phyloP scores from a whole-genome alignment of 768 basidiomycete genomes.

The Tylopilus plumbeoviolaceoides region DNA sequence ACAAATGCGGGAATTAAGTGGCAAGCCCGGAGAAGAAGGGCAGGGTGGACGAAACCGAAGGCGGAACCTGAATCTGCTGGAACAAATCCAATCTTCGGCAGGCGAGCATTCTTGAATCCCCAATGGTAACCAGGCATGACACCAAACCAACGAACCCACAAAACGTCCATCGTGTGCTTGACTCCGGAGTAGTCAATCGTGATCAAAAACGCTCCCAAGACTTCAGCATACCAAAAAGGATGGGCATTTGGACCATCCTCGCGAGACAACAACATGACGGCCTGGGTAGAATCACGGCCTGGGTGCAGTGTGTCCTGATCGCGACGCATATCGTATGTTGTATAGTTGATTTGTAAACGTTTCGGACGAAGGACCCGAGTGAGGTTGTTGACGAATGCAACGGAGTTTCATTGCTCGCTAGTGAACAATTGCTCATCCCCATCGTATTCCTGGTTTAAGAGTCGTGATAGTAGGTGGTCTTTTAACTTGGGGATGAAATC shows the following conservation, averaged over 20 bases:
- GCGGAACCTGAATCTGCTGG: conserved; percentile 5
- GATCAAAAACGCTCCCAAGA: conserved; percentile 21
- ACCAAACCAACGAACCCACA: conserved; percentile 10
- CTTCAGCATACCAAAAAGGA: conserved; percentile 23
- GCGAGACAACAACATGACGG: conserved; percentile 18
- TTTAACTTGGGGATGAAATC: neutral
- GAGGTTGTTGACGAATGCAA: neutral
- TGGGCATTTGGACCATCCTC: conserved; percentile 12
- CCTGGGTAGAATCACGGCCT: neutral
- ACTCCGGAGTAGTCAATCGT: conserved; percentile 5
- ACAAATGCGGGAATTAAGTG: conserved; percentile 27
- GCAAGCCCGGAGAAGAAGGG: conserved; percentile 14
- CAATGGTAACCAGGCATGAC: conserved; percentile 2
- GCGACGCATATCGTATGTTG: neutral
- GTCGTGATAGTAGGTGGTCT: neutral
- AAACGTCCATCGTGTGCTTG: conserved; percentile 15
- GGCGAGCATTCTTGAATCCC: conserved; percentile 8
- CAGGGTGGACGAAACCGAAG: conserved; percentile 7
- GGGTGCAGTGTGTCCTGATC: conserved; percentile 14
- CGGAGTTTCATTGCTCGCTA: neutral
- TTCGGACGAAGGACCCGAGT: neutral
- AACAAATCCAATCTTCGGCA: conserved; percentile 22
- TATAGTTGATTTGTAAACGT: neutral
- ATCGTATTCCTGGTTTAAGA: neutral
- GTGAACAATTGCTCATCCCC: neutral